phyloP scores from a whole-genome alignment of 768 basidiomycete genomes.

The Kwoniella bestiolae region DNA sequence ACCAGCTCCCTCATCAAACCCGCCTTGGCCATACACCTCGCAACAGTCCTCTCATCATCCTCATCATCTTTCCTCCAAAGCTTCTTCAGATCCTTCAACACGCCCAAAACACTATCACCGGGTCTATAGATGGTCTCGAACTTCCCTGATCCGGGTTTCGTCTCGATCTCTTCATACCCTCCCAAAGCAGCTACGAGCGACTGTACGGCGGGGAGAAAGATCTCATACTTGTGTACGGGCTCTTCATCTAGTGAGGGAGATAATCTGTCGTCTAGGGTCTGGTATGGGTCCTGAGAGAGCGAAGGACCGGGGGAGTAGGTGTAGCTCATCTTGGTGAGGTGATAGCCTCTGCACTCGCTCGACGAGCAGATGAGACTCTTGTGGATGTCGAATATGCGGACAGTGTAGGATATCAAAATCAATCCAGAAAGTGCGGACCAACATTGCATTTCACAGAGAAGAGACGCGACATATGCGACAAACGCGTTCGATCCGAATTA shows the following conservation, averaged over 20 bases:
- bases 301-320: background rate
- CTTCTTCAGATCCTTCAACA: constrained; percentile 86
- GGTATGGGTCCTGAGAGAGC: background rate
- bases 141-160: constrained; percentile 20
- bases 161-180: constrained; percentile 55
- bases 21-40: constrained; percentile 88
- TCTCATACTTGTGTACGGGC: constrained; percentile 37
- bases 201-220: constrained; percentile 56
- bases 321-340: background rate
- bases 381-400: too few relatives aligned
- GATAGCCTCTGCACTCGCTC: background rate
- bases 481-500: too few relatives aligned
- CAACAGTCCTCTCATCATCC: constrained; percentile 94
- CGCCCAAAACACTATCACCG: constrained; percentile 56
- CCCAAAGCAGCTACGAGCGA: constrained; percentile 56
- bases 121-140: constrained; percentile 54
- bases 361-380: background rate
- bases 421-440: too few relatives aligned
- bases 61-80: constrained; percentile 96
- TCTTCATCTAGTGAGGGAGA: constrained; percentile 10
- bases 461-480: too few relatives aligned
- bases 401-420: too few relatives aligned
- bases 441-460: too few relatives aligned
- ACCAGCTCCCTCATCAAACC: constrained; percentile 84
- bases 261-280: background rate